phyloP scores from a whole-genome alignment of 106 monocot species.

The Platanthera zijinensis region DNA sequence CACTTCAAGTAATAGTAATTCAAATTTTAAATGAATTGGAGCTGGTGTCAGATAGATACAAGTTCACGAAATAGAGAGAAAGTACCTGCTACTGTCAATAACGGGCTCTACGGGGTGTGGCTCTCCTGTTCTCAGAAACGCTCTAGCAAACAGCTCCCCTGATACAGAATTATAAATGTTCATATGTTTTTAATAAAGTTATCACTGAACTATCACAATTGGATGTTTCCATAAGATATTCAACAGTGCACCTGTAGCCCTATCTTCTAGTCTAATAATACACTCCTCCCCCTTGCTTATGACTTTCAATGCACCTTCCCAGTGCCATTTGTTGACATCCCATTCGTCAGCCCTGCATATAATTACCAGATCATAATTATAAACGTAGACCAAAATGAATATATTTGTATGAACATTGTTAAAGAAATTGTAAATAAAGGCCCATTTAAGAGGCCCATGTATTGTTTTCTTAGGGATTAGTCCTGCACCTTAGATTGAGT shows the following conservation, averaged over 20 bases:
- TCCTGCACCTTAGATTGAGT: too few relatives aligned
- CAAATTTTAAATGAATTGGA: background rate
- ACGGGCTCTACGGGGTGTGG: constrained; percentile 95
- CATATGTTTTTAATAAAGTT: background rate
- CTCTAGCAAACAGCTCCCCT: constrained; percentile 95
- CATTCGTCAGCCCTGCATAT: constrained; percentile 91
- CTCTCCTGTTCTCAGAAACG: constrained; percentile 79
- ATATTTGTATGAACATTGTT: background rate
- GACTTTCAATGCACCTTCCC: constrained; percentile 90
- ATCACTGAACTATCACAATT: background rate
- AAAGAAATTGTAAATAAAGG: too few relatives aligned
- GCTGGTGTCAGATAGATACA: background rate
- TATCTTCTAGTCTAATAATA: constrained; percentile 85
- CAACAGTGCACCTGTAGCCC: constrained; percentile 47
- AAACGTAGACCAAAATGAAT: background rate
- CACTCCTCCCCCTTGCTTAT: constrained; percentile 93
- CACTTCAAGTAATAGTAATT: background rate
- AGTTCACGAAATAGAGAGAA: background rate
- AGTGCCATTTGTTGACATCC: constrained; percentile 98
- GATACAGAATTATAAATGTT: constrained; percentile 16
- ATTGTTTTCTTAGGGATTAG: too few relatives aligned
- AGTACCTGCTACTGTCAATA: constrained; percentile 97
- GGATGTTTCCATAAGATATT: background rate
- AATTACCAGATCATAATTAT: constrained; percentile 8
- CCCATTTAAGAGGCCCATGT: too few relatives aligned